Conservation (phyloP, 2,329 filamentous ascomycete genomes). For the Alternaria infectoria region DNA sequence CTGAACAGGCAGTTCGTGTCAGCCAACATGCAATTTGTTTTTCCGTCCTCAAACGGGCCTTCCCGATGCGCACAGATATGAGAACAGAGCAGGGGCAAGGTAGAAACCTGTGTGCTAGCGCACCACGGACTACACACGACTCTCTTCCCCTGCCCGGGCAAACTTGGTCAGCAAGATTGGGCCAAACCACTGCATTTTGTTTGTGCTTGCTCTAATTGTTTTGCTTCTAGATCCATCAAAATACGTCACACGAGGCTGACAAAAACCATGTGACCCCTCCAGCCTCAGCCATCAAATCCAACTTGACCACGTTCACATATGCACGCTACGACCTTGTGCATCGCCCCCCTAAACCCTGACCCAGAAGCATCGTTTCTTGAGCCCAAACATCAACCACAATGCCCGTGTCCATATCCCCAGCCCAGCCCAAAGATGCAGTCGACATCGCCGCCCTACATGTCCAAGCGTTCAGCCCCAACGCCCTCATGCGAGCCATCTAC, state of each 20-base stretch:
- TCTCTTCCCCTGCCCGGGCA: background rate
- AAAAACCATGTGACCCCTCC: background rate
- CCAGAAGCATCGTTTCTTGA: background rate
- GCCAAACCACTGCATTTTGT: background rate
- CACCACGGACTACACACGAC: background rate
- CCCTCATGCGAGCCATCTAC: conserved; percentile 13
- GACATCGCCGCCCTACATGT: conserved; percentile 6
- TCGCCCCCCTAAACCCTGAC: background rate
- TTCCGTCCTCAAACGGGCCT: background rate
- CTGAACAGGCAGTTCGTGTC: background rate
- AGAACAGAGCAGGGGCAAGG: background rate
- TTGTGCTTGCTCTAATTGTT: background rate
- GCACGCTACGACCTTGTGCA: background rate
- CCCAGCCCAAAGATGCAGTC: background rate
- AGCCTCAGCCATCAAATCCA: background rate
- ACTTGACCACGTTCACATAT: background rate
- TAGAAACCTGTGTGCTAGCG: background rate
- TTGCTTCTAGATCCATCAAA: background rate
- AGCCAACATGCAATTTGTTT: background rate
- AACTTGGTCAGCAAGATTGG: background rate
- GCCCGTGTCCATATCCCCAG: background rate
- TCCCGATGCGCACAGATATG: background rate
- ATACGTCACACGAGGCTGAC: background rate
- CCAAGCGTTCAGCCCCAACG: conserved; percentile 10
- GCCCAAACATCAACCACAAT: background rate